Base-by-base conservation (phyloP, 139 green algal genomes). In the Deuterostichococcus epilithicus region DNA sequence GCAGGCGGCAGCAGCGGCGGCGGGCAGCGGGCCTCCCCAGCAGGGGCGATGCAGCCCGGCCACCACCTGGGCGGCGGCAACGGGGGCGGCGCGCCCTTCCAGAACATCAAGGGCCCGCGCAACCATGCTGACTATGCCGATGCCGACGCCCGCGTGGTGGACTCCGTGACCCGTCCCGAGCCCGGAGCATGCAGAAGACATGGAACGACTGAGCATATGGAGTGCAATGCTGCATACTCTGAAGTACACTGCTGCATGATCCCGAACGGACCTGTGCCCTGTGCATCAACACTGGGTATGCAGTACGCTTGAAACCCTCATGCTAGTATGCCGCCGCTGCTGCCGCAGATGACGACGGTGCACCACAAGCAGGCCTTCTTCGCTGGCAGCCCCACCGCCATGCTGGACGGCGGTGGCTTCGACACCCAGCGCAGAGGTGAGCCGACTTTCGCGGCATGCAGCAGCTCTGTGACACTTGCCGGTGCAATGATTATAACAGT, bases 341-440 rank as follows among this genome's bases (percentile, higher is more conserved):
- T 59, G 58, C 22, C 52, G 59, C 81, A 86, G 81, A 78, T 81
- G 33, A 86, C 81, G 0, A 83, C 78, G 28, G 70, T 83, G 38
- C 77, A 86, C 73, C 78, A 73, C 35, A 83, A 78, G 36, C 81
- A 86, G 37, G 76, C 83, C 18, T 86, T 79, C 37, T 71, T 35
- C 28, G 25, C 13, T 67, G 52, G 1, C 71, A 66, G 38, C 38
- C 42, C 42, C 8, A 23, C 42, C 52, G 20, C 52, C 52, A 63
- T 5, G 18, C 10, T 28, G 52, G 18, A 23, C 52, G 18, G 52
- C 52, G 28, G 18, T n/a, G 18, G 52, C 52, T 20, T 13, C 10
- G 42, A 28, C 52, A 63, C 18, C 8, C 18, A 20, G 26, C 13
- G 42, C 8, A 52, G 13, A 52, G 8, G 28, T 20, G 28, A 30